Percentiles rank a stretch among this genome's conserved stretches.
These are phyloP conservation scores for Daucus carota DNA, from an alignment of 129 eudicot species.

Conservation along the genomic window DH1_v3.0 NC_030387.2:35842501-35843000, in stretches of 20 bases:
- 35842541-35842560: background rate
- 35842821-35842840: background rate
- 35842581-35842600: background rate
- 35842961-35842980: background rate
- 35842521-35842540: slow-evolving; percentile 34
- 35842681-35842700: background rate
- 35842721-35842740: slow-evolving; percentile 2
- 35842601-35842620: background rate
- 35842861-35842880: background rate
- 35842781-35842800: slow-evolving; percentile 1
- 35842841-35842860: background rate
- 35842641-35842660: background rate
- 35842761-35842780: background rate
- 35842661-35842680: background rate
- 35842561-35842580: background rate
- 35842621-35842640: background rate
- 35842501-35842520: slow-evolving; percentile 21
- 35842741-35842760: slow-evolving; percentile 6
- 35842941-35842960: background rate
- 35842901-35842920: background rate
- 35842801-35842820: background rate
- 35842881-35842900: background rate
- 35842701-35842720: slow-evolving; percentile 2
- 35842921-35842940: background rate
- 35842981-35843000: background rate